Evolutionary conservation across 257 asterid genomes (phyloP).

Genomic region (Solanum virginianum): DNA sequence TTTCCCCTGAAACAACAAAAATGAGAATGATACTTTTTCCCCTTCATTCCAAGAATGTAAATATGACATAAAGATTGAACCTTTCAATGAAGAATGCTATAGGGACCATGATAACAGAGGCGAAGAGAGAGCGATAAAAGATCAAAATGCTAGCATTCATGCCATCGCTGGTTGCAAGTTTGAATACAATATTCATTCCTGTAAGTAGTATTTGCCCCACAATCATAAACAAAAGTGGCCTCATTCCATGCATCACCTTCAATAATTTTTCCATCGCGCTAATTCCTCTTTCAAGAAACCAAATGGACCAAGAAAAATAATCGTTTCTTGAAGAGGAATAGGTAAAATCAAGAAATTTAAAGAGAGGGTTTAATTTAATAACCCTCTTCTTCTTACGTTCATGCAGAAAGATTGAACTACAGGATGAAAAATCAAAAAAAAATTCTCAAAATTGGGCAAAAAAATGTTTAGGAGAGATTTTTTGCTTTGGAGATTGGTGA

Average conservation of each 20-base stretch:
- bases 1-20: slow-evolving; percentile 28
- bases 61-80: background rate
- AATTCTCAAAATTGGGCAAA: background rate
- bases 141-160: slow-evolving; percentile 34
- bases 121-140: slow-evolving; percentile 50
- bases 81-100: slow-evolving; percentile 40
- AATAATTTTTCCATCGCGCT: slow-evolving; percentile 4
- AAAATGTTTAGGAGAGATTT: background rate
- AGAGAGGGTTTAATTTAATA: background rate
- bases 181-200: slow-evolving; percentile 26
- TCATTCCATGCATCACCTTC: slow-evolving; percentile 26
- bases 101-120: slow-evolving; percentile 44
- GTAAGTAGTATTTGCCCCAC: slow-evolving; percentile 18
- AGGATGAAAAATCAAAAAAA: background rate
- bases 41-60: background rate
- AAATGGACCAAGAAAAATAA: background rate
- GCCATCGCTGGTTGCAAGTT: slow-evolving; percentile 49
- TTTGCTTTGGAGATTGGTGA: background rate
- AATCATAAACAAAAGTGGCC: slow-evolving; percentile 45
- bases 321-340: background rate
- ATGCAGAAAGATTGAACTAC: background rate
- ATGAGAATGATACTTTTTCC: background rate
- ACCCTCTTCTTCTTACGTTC: background rate
- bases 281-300: background rate
- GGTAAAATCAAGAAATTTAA: background rate